Conservation (phyloP, 768 basidiomycete species). For the Pleurotus platypus region DNA sequence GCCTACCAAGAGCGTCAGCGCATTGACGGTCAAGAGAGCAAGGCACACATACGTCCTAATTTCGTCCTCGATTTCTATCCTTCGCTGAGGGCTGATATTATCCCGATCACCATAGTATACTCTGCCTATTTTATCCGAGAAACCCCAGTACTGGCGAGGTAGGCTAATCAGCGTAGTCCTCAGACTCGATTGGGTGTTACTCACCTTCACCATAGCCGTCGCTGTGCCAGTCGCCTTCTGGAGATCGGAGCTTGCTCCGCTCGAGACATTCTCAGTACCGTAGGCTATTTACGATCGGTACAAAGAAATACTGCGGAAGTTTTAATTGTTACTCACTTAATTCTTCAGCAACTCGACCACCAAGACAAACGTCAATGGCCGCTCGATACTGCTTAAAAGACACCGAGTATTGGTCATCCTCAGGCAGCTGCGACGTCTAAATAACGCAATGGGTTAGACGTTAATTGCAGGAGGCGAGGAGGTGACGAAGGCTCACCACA, state of each 20-base stretch:
- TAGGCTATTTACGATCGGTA: slow-evolving; percentile 53
- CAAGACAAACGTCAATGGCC: slow-evolving; percentile 88
- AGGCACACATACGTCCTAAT: slow-evolving; percentile 61
- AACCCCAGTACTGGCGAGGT: slow-evolving; percentile 62
- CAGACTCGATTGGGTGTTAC: slow-evolving; percentile 13
- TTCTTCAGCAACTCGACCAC: slow-evolving; percentile 94
- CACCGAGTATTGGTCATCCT: slow-evolving; percentile 71
- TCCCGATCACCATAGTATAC: slow-evolving; percentile 76
- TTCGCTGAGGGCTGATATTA: slow-evolving; percentile 68
- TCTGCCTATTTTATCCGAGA: slow-evolving; percentile 75
- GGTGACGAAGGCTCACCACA: slow-evolving; percentile 47
- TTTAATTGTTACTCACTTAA: slow-evolving; percentile 48
- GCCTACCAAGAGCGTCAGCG: slow-evolving; percentile 21
- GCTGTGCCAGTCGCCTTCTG: slow-evolving; percentile 77
- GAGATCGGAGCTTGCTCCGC: slow-evolving; percentile 90
- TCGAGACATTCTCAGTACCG: slow-evolving; percentile 83
- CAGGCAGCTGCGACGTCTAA: slow-evolving; percentile 75
- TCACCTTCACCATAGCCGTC: slow-evolving; percentile 84
- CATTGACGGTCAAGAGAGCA: neutral
- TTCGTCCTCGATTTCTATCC: slow-evolving; percentile 86
- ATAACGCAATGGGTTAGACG: slow-evolving; percentile 13
- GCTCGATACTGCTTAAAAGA: slow-evolving; percentile 74
- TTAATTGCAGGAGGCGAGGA: neutral
- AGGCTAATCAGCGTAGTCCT: neutral
- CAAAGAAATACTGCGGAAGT: slow-evolving; percentile 12